These are phyloP conservation scores for Amanita rimosa DNA, from an alignment of 768 basidiomycete species.

Conservation along the genomic window DNA sequence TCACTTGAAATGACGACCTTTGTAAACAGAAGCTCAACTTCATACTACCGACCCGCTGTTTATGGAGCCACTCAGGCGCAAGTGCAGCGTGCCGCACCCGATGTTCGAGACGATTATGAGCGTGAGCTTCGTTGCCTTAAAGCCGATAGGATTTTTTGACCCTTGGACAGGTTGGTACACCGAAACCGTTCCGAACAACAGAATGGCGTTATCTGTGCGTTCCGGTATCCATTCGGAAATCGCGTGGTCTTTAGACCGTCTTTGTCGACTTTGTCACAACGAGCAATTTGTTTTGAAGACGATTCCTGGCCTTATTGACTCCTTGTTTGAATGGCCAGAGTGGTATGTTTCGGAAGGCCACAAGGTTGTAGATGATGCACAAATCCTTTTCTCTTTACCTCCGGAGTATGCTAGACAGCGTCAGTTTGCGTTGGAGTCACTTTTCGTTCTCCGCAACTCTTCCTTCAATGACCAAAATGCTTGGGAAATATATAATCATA, in stretches of 20 bases:
- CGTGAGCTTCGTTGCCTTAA: conserved; percentile 28
- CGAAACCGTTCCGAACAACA: conserved; percentile 67
- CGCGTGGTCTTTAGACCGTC: conserved; percentile 81
- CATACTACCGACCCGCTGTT: conserved; percentile 19
- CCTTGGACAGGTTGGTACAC: conserved; percentile 66
- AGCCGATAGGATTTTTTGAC: conserved; percentile 2
- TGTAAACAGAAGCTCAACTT: conserved; percentile 9
- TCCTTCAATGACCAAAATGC: conserved; percentile 62
- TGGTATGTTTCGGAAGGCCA: conserved; percentile 66
- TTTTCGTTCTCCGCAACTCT: conserved; percentile 81
- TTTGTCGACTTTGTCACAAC: conserved; percentile 70
- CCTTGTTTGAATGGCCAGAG: conserved; percentile 81
- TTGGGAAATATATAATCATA: conserved; percentile 42
- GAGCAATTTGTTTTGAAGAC: conserved; percentile 64
- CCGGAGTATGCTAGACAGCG: conserved; percentile 41
- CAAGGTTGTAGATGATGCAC: conserved; percentile 27
- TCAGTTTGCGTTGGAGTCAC: conserved; percentile 74
- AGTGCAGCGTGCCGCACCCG: conserved; percentile 20
- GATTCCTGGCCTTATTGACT: conserved; percentile 73
- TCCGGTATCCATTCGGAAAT: conserved; percentile 78
- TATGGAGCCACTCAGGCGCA: conserved; percentile 15
- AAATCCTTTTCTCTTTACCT: conserved; percentile 44
- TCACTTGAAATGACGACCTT: conserved; percentile 6
- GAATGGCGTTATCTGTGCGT: conserved; percentile 83
- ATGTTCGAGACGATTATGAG: conserved; percentile 68